Evolutionary conservation across 2,329 filamentous ascomycete species (phyloP).

Genomic region (Elsinoe australis): DNA sequence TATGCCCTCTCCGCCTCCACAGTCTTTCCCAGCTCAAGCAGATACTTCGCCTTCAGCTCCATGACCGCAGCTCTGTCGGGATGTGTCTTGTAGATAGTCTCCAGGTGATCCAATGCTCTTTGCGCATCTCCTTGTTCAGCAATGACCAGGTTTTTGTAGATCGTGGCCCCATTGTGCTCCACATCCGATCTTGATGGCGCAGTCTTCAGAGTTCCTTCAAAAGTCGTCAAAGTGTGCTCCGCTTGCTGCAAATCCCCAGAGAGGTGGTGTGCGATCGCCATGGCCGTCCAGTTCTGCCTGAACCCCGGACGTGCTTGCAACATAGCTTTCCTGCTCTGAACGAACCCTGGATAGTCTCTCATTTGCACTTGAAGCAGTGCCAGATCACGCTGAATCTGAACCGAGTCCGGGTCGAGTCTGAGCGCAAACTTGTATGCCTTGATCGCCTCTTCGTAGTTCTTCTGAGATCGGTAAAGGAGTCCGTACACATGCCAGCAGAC

Average conservation of each 20-base stretch:
- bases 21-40: slow-evolving; percentile 66
- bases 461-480: slow-evolving; percentile 80
- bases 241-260: slow-evolving; percentile 78
- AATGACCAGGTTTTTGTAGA: slow-evolving; percentile 95
- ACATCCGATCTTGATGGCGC: slow-evolving; percentile 69
- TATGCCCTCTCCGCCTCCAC: slow-evolving; percentile 79
- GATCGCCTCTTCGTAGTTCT: slow-evolving; percentile 98
- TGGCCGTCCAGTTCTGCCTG: slow-evolving; percentile 93
- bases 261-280: slow-evolving; percentile 88
- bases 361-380: slow-evolving; percentile 93
- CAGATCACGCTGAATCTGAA: slow-evolving; percentile 88
- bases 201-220: slow-evolving; percentile 84
- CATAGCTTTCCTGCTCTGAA: slow-evolving; percentile 82
- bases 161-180: slow-evolving; percentile 84
- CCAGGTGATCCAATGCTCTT: slow-evolving; percentile 77
- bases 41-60: slow-evolving; percentile 78
- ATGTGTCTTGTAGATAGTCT: slow-evolving; percentile 66
- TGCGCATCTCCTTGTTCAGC: slow-evolving; percentile 78
- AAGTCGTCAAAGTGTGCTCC: slow-evolving; percentile 83
- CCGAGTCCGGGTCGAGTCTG: slow-evolving; percentile 84
- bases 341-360: slow-evolving; percentile 88
- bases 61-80: slow-evolving; percentile 78
- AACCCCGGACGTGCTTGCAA: slow-evolving; percentile 72
- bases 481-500: slow-evolving; percentile 99
- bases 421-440: slow-evolving; percentile 98